A percentile compares a stretch with the other conserved stretches of the same genome.
Conservation (phyloP, 495 filamentous ascomycete genomes). For the Penicillium egyptiacum region DNA sequence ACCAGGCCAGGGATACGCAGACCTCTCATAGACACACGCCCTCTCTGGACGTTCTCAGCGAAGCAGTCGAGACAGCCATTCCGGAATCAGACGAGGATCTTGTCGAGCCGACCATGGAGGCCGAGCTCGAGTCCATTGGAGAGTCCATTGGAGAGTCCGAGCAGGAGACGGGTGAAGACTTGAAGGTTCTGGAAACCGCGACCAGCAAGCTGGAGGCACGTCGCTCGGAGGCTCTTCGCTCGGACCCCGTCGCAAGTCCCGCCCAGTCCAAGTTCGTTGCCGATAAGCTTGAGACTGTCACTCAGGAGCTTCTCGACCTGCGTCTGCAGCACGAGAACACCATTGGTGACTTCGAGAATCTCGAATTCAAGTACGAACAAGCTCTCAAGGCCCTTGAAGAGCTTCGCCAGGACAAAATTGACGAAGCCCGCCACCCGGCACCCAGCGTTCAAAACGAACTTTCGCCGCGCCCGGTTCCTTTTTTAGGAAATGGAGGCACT, state of each 20-base stretch:
- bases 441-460: constrained; percentile 45
- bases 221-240: constrained; percentile 19
- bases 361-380: constrained; percentile 88
- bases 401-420: constrained; percentile 74
- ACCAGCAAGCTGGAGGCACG: constrained; percentile 32
- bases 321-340: constrained; percentile 86
- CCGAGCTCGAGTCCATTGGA: constrained; percentile 36
- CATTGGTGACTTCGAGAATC: constrained; percentile 73
- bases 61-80: constrained; percentile 53
- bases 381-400: constrained; percentile 77
- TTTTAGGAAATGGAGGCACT: constrained; percentile 82
- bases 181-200: constrained; percentile 35
- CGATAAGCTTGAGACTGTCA: constrained; percentile 90
- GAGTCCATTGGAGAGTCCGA: constrained; percentile 28
- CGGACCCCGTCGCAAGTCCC: constrained; percentile 58
- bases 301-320: constrained; percentile 88
- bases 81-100: constrained; percentile 55
- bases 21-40: constrained; percentile 36
- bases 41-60: constrained; percentile 48
- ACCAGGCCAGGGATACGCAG: constrained; percentile 20
- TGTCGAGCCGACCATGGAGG: constrained; percentile 52
- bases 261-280: constrained; percentile 82
- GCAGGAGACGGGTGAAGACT: constrained; percentile 22
- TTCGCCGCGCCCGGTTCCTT: constrained; percentile 74
- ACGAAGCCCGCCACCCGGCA: constrained; percentile 73